Conservation (phyloP, 176 grass and related monocot species). For the sorghum (Sorghum bicolor) region DNA sequence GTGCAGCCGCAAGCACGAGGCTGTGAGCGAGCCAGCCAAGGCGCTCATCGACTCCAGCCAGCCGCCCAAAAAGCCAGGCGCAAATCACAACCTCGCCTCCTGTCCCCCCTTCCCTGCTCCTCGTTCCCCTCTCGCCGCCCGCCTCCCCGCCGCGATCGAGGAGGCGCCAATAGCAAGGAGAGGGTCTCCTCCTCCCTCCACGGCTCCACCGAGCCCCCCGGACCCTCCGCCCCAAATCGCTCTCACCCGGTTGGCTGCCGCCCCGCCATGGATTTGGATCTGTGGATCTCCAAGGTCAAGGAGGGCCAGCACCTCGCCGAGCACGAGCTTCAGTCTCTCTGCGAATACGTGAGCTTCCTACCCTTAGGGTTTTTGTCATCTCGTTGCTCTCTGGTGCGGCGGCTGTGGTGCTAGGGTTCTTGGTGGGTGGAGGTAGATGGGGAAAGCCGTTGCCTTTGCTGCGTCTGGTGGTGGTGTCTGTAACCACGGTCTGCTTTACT, state of each 20-base stretch:
- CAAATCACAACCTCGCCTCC: constrained; percentile 25
- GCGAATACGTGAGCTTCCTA: constrained; percentile 79
- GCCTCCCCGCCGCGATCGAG: constrained; percentile 26
- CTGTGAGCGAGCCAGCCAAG: constrained; percentile 34
- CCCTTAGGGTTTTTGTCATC: constrained; percentile 43
- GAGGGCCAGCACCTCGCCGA: constrained; percentile 94
- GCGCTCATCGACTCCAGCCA: constrained; percentile 5
- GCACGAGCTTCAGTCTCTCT: constrained; percentile 97
- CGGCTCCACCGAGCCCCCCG: background rate
- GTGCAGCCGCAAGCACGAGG: constrained; percentile 42
- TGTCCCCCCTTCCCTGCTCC: background rate
- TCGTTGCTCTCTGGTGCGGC: background rate
- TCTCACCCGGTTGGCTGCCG: background rate
- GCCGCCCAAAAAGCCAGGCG: constrained; percentile 11
- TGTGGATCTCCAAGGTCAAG: constrained; percentile 99
- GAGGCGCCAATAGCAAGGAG: constrained; percentile 30
- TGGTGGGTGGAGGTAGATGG: background rate
- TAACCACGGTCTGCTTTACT: background rate
- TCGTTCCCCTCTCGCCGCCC: background rate
- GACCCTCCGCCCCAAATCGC: background rate
- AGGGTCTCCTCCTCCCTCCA: background rate
- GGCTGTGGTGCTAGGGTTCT: constrained; percentile 22
- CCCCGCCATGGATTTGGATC: constrained; percentile 90
- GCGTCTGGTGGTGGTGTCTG: background rate
- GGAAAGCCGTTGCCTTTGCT: background rate